phyloP scores from a whole-genome alignment of 2,329 filamentous ascomycete genomes.

The Colletotrichum noveboracense region DNA sequence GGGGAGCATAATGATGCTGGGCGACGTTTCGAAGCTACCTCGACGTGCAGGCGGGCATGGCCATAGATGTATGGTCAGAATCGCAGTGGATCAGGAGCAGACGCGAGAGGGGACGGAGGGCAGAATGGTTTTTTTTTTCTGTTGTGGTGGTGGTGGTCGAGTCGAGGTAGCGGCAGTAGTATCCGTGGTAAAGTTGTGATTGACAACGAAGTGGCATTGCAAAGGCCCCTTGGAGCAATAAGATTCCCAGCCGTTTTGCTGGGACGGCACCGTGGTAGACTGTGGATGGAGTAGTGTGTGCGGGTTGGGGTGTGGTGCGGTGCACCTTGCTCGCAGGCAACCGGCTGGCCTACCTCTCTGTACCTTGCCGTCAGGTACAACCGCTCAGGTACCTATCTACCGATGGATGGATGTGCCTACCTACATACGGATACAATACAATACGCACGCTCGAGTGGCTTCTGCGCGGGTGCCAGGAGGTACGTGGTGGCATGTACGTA shows the following conservation, averaged over 20 bases:
- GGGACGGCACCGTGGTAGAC: constrained; percentile 16
- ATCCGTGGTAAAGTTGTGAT: constrained; percentile 6
- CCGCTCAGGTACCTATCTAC: not conserved
- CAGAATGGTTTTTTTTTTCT: constrained; percentile 9
- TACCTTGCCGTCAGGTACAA: not conserved
- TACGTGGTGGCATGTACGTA: constrained; percentile 10
- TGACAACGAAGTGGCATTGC: constrained; percentile 21
- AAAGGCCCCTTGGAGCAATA: constrained; percentile 21
- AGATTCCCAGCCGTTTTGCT: constrained; percentile 22
- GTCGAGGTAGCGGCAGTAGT: not conserved
- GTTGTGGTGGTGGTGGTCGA: not conserved
- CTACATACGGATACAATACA: not conserved
- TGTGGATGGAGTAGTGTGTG: not conserved
- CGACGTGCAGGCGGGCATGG: constrained; percentile 8
- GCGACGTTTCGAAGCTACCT: constrained; percentile 13
- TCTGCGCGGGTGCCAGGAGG: not conserved
- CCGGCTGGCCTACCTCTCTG: not conserved
- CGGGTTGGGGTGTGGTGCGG: not conserved
- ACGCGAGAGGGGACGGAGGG: not conserved
- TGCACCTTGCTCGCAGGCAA: not conserved
- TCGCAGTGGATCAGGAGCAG: not conserved
- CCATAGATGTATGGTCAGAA: not conserved
- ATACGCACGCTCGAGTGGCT: not conserved
- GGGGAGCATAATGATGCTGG: constrained; percentile 23
- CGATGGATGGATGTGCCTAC: not conserved